Percentiles rank a stretch among this genome's conserved stretches.
phyloP scores from a whole-genome alignment of 75 land plant species.

The Selaginella moellendorffii region DNA sequence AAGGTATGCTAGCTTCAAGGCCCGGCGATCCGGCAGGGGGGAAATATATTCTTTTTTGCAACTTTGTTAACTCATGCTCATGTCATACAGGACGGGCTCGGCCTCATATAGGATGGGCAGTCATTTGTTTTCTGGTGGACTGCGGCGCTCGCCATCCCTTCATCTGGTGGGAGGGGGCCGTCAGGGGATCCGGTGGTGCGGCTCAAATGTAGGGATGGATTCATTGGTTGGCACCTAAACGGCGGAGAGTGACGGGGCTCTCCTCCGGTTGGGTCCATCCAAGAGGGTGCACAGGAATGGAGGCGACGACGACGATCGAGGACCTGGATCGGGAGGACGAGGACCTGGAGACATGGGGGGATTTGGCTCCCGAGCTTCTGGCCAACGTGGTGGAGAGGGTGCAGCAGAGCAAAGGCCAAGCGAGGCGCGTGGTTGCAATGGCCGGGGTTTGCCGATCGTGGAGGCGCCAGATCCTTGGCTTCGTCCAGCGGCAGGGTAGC shows the following conservation, averaged over 20 bases:
- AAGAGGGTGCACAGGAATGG: too few relatives aligned
- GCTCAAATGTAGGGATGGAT: too few relatives aligned
- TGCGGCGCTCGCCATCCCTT: background rate
- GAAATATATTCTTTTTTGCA: background rate
- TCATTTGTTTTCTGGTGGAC: background rate
- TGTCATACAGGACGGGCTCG: background rate
- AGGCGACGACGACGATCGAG: too few relatives aligned
- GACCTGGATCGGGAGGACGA: background rate
- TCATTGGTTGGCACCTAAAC: background rate
- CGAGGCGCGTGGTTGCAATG: constrained; percentile 13
- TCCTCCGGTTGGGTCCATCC: background rate
- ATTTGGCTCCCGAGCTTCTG: background rate
- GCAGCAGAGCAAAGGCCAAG: background rate
- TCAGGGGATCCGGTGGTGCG: background rate
- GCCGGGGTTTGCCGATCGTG: constrained; percentile 16
- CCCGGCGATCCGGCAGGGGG: background rate
- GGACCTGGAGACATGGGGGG: constrained; percentile 2
- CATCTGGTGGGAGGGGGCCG: background rate
- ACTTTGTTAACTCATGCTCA: background rate
- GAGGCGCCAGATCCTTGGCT: constrained; percentile 9
- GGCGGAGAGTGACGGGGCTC: too few relatives aligned
- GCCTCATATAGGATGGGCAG: background rate
- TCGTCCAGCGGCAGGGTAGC: background rate
- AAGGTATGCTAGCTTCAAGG: too few relatives aligned
- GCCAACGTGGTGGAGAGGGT: background rate